These are phyloP conservation scores for Quercus berberidifolia DNA, from an alignment of 306 rosid species.

Conservation along the genomic window DNA sequence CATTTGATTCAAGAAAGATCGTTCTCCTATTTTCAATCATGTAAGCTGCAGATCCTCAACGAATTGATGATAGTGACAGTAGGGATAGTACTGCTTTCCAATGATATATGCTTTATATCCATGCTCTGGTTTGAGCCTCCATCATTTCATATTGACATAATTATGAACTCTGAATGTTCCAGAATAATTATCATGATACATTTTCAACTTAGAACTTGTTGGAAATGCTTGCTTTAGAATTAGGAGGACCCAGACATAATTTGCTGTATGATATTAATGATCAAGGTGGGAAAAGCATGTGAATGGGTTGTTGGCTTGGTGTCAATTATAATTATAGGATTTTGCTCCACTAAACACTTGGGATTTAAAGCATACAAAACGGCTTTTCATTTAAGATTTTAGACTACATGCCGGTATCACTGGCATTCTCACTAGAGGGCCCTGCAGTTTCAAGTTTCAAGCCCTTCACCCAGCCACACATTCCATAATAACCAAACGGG, in stretches of 20 bases:
- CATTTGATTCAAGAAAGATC: constrained; percentile 83
- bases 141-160: background rate
- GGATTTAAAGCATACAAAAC: background rate
- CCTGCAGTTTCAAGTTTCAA: background rate
- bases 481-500: background rate
- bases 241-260: background rate
- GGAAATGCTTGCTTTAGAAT: background rate
- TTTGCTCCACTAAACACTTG: background rate
- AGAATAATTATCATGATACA: background rate
- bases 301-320: background rate
- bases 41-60: constrained; percentile 46
- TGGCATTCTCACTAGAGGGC: background rate
- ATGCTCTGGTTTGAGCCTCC: background rate
- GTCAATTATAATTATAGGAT: background rate
- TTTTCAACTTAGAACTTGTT: background rate
- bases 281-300: background rate
- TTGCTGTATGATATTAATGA: too few species aligned
- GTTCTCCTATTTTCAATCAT: constrained; percentile 84
- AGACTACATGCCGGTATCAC: background rate
- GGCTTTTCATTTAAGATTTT: background rate
- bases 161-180: background rate
- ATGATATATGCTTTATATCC: background rate
- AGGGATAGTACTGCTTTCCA: background rate
- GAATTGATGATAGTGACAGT: background rate
- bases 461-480: background rate